Conservation (phyloP, 148 eudicot genomes). For the Selenicereus undatus region DNA sequence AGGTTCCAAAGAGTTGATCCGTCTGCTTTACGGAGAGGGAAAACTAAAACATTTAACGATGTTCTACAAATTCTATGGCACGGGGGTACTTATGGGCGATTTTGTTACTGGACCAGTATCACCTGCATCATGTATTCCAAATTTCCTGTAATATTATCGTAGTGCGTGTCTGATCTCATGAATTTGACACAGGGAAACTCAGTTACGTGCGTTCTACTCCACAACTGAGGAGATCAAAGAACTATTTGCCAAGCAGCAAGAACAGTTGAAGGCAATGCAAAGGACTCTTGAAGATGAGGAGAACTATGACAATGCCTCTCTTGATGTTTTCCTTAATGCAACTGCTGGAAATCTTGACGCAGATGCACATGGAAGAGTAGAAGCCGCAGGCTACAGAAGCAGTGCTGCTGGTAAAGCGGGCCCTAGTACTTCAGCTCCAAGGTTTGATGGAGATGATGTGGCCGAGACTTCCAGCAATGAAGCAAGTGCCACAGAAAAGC, state of each 20-base stretch:
- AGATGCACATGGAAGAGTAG: constrained; percentile 27
- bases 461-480: constrained; percentile 54
- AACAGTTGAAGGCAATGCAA: constrained; percentile 90
- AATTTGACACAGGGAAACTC: constrained; percentile 68
- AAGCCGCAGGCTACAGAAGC: constrained; percentile 34
- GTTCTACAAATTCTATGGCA: not conserved
- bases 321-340: constrained; percentile 45
- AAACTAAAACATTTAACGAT: not conserved
- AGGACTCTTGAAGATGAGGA: constrained; percentile 93
- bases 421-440: constrained; percentile 35
- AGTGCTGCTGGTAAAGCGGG: constrained; percentile 29
- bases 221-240: constrained; percentile 83
- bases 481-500: constrained; percentile 82
- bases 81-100: not conserved
- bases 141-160: not conserved
- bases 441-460: constrained; percentile 28
- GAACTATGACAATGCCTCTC: constrained; percentile 60
- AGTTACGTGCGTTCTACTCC: constrained; percentile 90
- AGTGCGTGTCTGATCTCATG: constrained; percentile 16
- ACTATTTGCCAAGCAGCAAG: constrained; percentile 84
- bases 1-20: not conserved
- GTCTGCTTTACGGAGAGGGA: not conserved
- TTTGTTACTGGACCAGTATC: not conserved
- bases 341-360: constrained; percentile 23
- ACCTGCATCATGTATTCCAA: not conserved